Percentiles rank a stretch among this genome's conserved stretches.
phyloP scores from a whole-genome alignment of 495 filamentous ascomycete genomes.

The Cercophora sp. region DNA sequence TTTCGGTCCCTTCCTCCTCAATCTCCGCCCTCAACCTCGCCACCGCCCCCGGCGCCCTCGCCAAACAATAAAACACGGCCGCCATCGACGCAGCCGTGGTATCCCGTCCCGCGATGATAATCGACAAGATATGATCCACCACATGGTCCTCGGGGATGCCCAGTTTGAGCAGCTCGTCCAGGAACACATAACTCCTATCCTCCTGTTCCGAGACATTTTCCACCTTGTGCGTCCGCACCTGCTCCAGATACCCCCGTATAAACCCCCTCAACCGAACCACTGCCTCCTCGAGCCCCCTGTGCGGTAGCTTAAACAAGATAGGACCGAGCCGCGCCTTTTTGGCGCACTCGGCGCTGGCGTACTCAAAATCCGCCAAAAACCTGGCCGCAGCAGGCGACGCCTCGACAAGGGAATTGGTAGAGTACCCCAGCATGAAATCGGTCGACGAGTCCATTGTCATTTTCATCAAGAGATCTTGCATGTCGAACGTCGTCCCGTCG shows the following conservation, averaged over 20 bases:
- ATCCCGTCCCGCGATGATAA: constrained; percentile 57
- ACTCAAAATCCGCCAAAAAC: constrained; percentile 41
- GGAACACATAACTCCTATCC: constrained; percentile 45
- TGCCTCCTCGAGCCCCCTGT: constrained; percentile 42
- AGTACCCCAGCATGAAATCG: constrained; percentile 52
- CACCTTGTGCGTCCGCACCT: constrained; percentile 21
- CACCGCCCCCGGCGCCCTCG: constrained; percentile 49
- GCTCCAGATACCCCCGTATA: constrained; percentile 38
- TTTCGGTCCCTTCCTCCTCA: constrained; percentile 22
- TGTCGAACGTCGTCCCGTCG: constrained; percentile 49
- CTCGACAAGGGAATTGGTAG: constrained; percentile 31
- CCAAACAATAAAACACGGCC: constrained; percentile 59
- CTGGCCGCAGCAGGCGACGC: constrained; percentile 29
- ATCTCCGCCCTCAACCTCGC: constrained; percentile 48
- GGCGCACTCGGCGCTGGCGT: constrained; percentile 32
- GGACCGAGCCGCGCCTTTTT: constrained; percentile 51
- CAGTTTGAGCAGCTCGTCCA: constrained; percentile 45
- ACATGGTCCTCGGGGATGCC: constrained; percentile 31
- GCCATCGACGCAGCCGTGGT: constrained; percentile 57
- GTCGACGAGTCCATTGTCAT: constrained; percentile 65
- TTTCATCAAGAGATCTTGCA: constrained; percentile 56
- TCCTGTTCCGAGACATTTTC: constrained; percentile 6
- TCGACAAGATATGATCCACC: constrained; percentile 45
- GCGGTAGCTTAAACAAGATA: constrained; percentile 47
- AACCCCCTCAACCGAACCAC: constrained; percentile 40